Percentiles rank a stretch among this genome's conserved stretches.
phyloP scores from a whole-genome alignment of 2,329 filamentous ascomycete genomes.

The Fusarium verrucosum region DNA sequence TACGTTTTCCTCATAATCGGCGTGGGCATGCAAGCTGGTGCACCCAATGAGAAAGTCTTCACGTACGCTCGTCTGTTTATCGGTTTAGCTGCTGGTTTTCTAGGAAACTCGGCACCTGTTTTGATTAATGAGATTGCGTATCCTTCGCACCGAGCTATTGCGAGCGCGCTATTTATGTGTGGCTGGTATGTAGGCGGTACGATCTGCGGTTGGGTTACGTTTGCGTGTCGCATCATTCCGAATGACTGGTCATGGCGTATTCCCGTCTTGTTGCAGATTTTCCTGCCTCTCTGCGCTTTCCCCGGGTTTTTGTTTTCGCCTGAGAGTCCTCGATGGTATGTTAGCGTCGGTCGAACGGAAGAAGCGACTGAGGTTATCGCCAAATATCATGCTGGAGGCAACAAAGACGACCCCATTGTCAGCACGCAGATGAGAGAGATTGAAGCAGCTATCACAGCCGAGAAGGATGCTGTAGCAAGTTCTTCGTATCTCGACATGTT shows the following conservation, averaged over 20 bases:
- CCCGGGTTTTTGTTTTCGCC: not conserved
- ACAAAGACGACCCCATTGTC: not conserved
- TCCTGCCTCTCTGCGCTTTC: not conserved
- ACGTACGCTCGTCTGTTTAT: not conserved
- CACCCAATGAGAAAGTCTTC: not conserved
- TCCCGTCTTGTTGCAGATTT: not conserved
- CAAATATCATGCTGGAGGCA: not conserved
- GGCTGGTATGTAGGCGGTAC: not conserved
- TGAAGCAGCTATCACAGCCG: not conserved
- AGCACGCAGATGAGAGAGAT: slow-evolving; percentile 4
- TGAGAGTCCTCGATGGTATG: slow-evolving; percentile 9
- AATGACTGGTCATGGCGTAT: slow-evolving; percentile 5
- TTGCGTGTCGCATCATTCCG: not conserved
- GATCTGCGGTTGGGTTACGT: slow-evolving; percentile 2
- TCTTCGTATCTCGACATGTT: slow-evolving; percentile 8
- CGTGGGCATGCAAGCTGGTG: slow-evolving; percentile 5
- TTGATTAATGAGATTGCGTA: slow-evolving; percentile 1
- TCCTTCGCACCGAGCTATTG: slow-evolving; percentile 9
- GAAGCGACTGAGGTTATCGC: not conserved
- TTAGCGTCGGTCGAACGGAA: not conserved
- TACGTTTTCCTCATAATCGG: slow-evolving; percentile 9
- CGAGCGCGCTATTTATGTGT: slow-evolving; percentile 8
- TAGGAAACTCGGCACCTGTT: not conserved
- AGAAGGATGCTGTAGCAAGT: not conserved
- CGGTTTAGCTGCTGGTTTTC: not conserved